These are phyloP conservation scores for Pleurostoma richardsiae DNA, from an alignment of 2,329 filamentous ascomycete species.

Conservation along the genomic window DNA sequence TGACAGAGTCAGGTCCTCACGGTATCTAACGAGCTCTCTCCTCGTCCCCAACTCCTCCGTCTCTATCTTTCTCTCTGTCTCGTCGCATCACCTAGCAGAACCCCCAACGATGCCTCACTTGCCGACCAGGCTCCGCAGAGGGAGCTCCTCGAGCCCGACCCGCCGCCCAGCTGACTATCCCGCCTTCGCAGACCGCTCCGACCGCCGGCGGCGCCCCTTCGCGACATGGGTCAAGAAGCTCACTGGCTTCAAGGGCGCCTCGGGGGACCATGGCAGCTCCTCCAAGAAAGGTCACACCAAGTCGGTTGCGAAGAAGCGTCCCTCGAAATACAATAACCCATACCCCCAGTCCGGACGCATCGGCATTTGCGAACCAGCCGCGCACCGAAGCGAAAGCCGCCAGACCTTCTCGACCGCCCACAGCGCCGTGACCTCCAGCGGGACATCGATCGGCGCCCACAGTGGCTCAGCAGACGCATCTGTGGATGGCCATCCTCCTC, in stretches of 20 bases:
- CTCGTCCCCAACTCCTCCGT: no score
- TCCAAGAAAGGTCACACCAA: conserved; percentile 19
- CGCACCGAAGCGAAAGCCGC: conserved; percentile 44
- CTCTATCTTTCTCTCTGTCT: no score
- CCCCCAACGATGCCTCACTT: no score
- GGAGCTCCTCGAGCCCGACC: no score
- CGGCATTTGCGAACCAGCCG: conserved; percentile 9
- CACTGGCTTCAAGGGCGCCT: conserved; percentile 66
- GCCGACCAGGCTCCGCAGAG: no score
- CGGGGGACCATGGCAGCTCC: conserved; percentile 43
- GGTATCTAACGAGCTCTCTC: no score
- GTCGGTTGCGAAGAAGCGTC: conserved; percentile 46
- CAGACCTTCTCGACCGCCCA: conserved; percentile 52
- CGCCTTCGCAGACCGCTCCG: conserved; percentile 25
- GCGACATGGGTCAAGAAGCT: conserved; percentile 92
- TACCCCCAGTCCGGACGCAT: conserved; percentile 76
- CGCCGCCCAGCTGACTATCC: no score
- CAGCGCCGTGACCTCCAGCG: conserved; percentile 42
- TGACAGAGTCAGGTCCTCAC: no score
- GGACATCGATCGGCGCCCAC: conserved; percentile 49
- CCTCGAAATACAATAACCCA: conserved; percentile 75
- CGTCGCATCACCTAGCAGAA: no score
- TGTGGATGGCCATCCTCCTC: conserved; percentile 52
- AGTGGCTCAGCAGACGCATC: conserved; percentile 58
- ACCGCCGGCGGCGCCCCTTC: conserved; percentile 76